These are phyloP conservation scores for Paramyrothecium sp. DNA, from an alignment of 2,329 filamentous ascomycete species.

Conservation along the genomic window DNA sequence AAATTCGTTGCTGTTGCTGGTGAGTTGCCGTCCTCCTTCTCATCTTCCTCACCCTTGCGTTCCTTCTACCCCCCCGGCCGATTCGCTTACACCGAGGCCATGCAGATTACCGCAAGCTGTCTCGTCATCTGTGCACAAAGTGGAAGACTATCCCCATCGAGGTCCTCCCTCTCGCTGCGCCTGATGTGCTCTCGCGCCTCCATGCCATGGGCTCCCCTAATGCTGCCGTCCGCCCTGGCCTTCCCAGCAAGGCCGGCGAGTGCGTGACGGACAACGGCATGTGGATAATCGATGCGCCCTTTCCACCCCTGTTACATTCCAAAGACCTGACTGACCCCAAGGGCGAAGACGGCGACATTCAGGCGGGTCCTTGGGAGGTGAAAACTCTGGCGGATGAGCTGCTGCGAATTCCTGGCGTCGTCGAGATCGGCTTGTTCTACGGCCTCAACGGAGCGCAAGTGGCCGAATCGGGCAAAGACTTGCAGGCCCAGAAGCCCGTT, in stretches of 20 bases:
- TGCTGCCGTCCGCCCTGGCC: slow-evolving; percentile 70
- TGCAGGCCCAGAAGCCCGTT: slow-evolving; percentile 84
- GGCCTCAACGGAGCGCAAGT: slow-evolving; percentile 75
- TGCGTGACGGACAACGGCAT: slow-evolving; percentile 60
- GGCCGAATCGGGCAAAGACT: slow-evolving; percentile 46
- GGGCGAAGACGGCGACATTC: slow-evolving; percentile 31
- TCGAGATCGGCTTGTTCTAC: slow-evolving; percentile 89
- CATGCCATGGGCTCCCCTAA: slow-evolving; percentile 68
- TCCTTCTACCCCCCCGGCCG: neutral
- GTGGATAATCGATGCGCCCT: slow-evolving; percentile 91
- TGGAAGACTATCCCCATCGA: slow-evolving; percentile 94
- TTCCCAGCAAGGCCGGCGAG: slow-evolving; percentile 77
- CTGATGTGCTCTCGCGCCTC: slow-evolving; percentile 73
- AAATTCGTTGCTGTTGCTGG: slow-evolving; percentile 87
- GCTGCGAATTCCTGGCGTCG: slow-evolving; percentile 79
- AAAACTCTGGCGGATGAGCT: slow-evolving; percentile 70
- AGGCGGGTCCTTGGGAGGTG: slow-evolving; percentile 73
- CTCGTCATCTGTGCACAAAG: slow-evolving; percentile 66
- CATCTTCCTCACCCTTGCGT: neutral
- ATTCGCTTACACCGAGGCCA: slow-evolving; percentile 5
- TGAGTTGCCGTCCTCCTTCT: slow-evolving; percentile 34
- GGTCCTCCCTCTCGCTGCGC: slow-evolving; percentile 81
- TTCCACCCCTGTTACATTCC: slow-evolving; percentile 67
- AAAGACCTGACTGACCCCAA: slow-evolving; percentile 42
- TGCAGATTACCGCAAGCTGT: slow-evolving; percentile 85